These are phyloP conservation scores for Ophiostoma ulmi DNA, from an alignment of 2,329 filamentous ascomycete species.

Conservation along the genomic window DNA sequence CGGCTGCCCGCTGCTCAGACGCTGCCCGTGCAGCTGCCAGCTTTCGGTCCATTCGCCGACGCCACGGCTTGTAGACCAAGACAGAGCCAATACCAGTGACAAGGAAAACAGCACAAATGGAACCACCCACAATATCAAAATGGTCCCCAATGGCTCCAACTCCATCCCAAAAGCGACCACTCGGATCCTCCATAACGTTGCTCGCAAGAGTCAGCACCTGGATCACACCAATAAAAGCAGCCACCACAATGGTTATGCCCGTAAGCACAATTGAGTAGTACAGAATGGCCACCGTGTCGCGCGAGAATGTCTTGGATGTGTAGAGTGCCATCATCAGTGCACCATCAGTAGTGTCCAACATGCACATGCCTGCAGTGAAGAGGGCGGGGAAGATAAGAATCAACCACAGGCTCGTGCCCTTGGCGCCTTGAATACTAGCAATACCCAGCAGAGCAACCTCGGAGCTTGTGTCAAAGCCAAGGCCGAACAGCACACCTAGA, in stretches of 20 bases:
- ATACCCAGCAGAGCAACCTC: conserved; percentile 91
- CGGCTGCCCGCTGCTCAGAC: background rate
- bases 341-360: conserved; percentile 87
- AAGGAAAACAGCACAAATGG: conserved; percentile 80
- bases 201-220: conserved; percentile 75
- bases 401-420: conserved; percentile 87
- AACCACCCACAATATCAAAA: conserved; percentile 80
- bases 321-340: conserved; percentile 95
- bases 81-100: conserved; percentile 70
- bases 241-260: conserved; percentile 74
- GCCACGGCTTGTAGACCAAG: conserved; percentile 74
- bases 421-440: conserved; percentile 75
- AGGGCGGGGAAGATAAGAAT: conserved; percentile 87
- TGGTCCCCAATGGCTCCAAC: conserved; percentile 70
- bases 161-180: conserved; percentile 84
- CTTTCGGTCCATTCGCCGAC: conserved; percentile 42
- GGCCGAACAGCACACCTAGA: conserved; percentile 77
- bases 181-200: conserved; percentile 63
- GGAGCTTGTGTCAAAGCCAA: conserved; percentile 93
- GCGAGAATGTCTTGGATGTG: conserved; percentile 69
- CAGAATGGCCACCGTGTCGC: conserved; percentile 80
- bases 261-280: conserved; percentile 92
- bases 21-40: background rate
- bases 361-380: conserved; percentile 93
- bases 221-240: conserved; percentile 77